phyloP scores from a whole-genome alignment of 352 stramenopile species.

The Phytophthora sp. region DNA sequence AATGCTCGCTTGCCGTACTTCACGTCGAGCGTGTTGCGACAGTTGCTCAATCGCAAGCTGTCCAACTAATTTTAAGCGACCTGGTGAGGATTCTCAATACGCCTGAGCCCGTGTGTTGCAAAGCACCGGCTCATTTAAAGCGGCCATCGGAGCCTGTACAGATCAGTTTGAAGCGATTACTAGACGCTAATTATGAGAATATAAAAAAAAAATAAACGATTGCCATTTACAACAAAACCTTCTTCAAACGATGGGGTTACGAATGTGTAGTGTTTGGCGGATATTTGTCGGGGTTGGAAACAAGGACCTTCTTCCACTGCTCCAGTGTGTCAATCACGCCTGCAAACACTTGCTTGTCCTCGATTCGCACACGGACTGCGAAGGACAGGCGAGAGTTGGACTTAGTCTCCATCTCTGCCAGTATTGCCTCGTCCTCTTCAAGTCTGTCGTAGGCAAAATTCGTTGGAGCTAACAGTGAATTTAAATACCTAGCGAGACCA shows the following conservation, averaged over 20 bases:
- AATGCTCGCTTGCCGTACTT: slow-evolving; percentile 64
- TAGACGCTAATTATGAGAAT: slow-evolving; percentile 9
- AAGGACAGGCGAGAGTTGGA: slow-evolving; percentile 34
- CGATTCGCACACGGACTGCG: slow-evolving; percentile 51
- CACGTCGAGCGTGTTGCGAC: slow-evolving; percentile 72
- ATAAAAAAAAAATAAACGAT: slow-evolving; percentile 23
- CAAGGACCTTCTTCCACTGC: slow-evolving; percentile 47
- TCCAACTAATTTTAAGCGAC: slow-evolving; percentile 37
- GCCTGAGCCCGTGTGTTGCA: too few relatives aligned
- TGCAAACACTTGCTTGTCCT: slow-evolving; percentile 58
- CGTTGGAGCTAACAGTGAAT: neutral
- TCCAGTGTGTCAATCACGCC: slow-evolving; percentile 44
- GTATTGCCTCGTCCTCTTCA: slow-evolving; percentile 47
- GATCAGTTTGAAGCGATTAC: neutral
- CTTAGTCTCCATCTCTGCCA: slow-evolving; percentile 32
- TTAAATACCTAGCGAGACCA: neutral
- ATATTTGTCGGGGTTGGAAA: slow-evolving; percentile 36
- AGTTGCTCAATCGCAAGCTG: slow-evolving; percentile 66
- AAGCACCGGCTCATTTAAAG: neutral
- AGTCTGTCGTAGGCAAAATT: slow-evolving; percentile 31
- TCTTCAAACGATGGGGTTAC: slow-evolving; percentile 7
- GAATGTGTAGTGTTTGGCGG: slow-evolving; percentile 37
- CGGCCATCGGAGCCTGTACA: slow-evolving; percentile 3
- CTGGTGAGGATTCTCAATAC: neutral
- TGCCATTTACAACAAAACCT: slow-evolving; percentile 12